Evolutionary conservation across 176 grass and related monocot genomes (phyloP).

Genomic region (Chloris gayana): DNA sequence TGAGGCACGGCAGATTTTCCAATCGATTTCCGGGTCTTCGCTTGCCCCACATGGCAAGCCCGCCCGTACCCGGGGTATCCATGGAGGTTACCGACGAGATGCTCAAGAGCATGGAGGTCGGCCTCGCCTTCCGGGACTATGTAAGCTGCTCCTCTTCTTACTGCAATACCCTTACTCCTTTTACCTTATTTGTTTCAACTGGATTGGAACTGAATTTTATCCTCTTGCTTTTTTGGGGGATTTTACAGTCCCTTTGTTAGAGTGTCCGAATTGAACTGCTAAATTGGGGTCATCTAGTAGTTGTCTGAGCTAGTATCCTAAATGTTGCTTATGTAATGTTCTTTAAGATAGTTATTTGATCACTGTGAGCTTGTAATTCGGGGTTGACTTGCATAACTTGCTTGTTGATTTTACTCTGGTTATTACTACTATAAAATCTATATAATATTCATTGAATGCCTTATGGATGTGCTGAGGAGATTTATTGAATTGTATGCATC

Average conservation of each 20-base stretch:
- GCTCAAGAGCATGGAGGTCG: conserved; percentile 98
- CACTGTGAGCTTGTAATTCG: background rate
- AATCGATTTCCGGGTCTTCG: no score
- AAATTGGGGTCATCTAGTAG: background rate
- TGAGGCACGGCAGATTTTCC: background rate
- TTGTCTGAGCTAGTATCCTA: background rate
- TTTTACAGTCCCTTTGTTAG: background rate
- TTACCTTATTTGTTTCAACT: background rate
- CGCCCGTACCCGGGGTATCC: conserved; percentile 43
- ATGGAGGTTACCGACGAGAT: conserved; percentile 96
- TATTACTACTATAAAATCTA: background rate
- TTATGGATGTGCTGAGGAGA: background rate
- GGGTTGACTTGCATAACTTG: background rate
- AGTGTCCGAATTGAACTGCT: background rate
- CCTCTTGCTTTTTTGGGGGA: background rate
- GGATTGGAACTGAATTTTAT: background rate
- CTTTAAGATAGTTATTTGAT: background rate
- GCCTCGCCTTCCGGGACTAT: conserved; percentile 92
- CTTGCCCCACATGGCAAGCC: background rate
- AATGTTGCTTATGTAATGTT: background rate
- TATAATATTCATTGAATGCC: background rate
- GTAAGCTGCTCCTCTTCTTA: conserved; percentile 38
- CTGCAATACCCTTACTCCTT: background rate
- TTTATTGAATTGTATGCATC: background rate
- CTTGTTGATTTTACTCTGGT: conserved; percentile 1